Base-by-base conservation (phyloP, 164 flowering plant genomes). In the Umbilicus rupestris region DNA sequence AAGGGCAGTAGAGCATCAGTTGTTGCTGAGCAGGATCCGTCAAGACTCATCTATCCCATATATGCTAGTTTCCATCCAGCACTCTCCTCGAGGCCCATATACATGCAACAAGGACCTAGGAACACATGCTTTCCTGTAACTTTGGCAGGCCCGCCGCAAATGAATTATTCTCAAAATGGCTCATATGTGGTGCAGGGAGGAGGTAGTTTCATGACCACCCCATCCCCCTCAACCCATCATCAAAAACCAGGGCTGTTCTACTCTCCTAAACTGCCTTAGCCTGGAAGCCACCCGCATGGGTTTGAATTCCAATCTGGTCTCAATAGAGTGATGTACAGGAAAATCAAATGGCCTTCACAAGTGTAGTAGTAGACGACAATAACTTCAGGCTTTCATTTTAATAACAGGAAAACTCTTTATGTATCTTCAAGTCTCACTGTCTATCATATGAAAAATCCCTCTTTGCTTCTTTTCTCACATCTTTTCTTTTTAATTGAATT, bases 211-310 rank as follows among this genome's bases (percentile, higher is more conserved):
- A 29, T 70, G n/a, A n/a, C n/a, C 20, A 64, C 73, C 55, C 39
- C 74, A 62, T 62, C 77, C 9, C 35, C 79, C 41, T 74, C 84
- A 16, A 12, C 82, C 41, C 68, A 64, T 68, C 77, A 73, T 67
- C 73, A 65, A 39, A 80, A 78, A 67, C 63, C 80, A 20, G 55
- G 77, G 20, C 11, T 74, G 26, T 70, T 75, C 70, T 72, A 73
- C 65, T 71, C 82, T 71, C 73, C 80, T 10, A 72, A 79, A 64
- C 73, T 67, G 49, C 66, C 70, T 47, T 80, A 77, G 75, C 33
- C 31, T 29, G 12, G 19, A 16, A 26, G 17, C 28, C 44, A 14
- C 3, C 44, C 44, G 12, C 44, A 41, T 12, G 2, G 44, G 44
- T 41, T 41, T 41, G 12, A 41, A 41, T 41, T 41, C 44, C 16